Base-by-base conservation (phyloP, 1,139 yeast genomes). In the Protomyces inouyei region DNA sequence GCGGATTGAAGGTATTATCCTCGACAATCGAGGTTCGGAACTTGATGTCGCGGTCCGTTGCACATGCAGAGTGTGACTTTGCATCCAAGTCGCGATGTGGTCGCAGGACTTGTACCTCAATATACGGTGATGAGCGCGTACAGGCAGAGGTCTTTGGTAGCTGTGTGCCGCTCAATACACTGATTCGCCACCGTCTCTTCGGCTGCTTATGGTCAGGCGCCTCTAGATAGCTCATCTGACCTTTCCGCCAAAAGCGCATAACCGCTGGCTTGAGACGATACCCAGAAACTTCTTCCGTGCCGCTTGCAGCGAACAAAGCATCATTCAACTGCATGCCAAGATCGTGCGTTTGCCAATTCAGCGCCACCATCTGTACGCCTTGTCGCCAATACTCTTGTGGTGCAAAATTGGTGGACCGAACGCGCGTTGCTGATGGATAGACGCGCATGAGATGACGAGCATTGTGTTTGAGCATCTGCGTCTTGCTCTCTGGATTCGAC, bases 351-450 rank as follows among this genome's bases (percentile, higher is more conserved):
- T 93, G 98, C 98, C 98, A 95, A 72, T 93, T 93, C 1, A 96
- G 85, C 0, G 98, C 98, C 2, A 89, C 98, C 91, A 95, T 83
- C 72, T 93, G 98, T 3, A 82, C 86, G 0, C 99, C 99, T 61
- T 82, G 79, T 57, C 80, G 79, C 98, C 99, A 93, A 71, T 83
- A 90, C 0, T 76, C 76, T 3, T 88, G 76, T 0, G 98, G 98
- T 54, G 81, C 81, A 72, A 89, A 92, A 71, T 93, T 93, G 3
- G 90, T 80, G 1, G 97, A 90, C 64, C 80, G 85, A 66, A 89
- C 80, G 57, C 98, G 77, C 66, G 84, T 82, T 12, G 85, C 85
- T 0, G 95, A 85, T 0, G 99, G 99, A 73, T 95, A 93, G 0
- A 91, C 83, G 61, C 99, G 80, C 87, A 90, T 85, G 65, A 93